Evolutionary conservation across 1,284 basidiomycete species (phyloP).

Genomic region (Moesziomyces parantarcticus): DNA sequence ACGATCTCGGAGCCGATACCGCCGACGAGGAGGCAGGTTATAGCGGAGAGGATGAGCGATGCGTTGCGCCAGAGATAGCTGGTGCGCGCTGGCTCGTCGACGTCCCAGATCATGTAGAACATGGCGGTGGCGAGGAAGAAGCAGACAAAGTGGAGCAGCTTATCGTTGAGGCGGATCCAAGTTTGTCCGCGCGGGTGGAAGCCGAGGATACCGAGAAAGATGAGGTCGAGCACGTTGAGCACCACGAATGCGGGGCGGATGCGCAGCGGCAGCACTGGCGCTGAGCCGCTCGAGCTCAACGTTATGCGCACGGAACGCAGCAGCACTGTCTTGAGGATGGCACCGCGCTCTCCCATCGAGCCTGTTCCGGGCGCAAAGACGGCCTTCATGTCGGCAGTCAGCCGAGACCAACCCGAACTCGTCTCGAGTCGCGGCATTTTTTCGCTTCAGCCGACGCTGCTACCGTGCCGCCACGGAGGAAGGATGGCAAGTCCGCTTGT

Average conservation of each 20-base stretch:
- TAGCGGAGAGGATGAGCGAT: conserved; percentile 76
- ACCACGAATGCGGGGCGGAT: conserved; percentile 57
- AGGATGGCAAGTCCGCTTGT: background rate
- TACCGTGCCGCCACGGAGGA: background rate
- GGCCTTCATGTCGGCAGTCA: conserved; percentile 15
- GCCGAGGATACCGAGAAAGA: conserved; percentile 59
- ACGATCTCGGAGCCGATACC: conserved; percentile 86
- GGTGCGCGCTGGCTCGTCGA: conserved; percentile 76
- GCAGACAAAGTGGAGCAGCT: conserved; percentile 84
- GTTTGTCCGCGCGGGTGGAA: conserved; percentile 60
- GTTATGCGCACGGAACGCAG: conserved; percentile 42
- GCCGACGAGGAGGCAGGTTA: conserved; percentile 71
- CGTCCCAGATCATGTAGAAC: conserved; percentile 87
- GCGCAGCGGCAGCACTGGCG: conserved; percentile 47
- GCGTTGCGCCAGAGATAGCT: conserved; percentile 87
- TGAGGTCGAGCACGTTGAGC: conserved; percentile 50
- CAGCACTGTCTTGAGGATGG: conserved; percentile 39
- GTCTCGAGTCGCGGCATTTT: conserved; percentile 51
- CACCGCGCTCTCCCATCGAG: conserved; percentile 8
- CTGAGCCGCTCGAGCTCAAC: conserved; percentile 2
- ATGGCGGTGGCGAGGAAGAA: conserved; percentile 80
- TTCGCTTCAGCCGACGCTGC: background rate
- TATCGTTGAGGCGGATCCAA: conserved; percentile 79
- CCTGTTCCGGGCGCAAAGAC: conserved; percentile 20
- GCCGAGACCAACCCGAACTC: conserved; percentile 29